A percentile compares a stretch with the other conserved stretches of the same genome.
These are phyloP conservation scores for Hydnomerulius pinastri DNA, from an alignment of 768 basidiomycete genomes.

Conservation along the genomic window DNA sequence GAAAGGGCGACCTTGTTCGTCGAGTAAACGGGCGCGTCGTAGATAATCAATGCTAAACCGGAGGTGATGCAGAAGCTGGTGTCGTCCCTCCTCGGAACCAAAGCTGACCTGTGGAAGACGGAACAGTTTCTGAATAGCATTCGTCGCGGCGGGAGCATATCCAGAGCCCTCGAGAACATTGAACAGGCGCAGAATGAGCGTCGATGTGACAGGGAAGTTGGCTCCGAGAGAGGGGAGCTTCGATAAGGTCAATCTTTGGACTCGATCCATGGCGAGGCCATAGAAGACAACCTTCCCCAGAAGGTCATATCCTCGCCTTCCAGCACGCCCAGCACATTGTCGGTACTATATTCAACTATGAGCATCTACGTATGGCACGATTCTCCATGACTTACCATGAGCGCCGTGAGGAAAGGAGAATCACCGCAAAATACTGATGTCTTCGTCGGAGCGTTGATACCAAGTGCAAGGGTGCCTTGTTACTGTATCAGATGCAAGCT, in stretches of 20 bases:
- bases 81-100: constrained; percentile 51
- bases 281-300: constrained; percentile 75
- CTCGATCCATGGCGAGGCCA: constrained; percentile 61
- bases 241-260: constrained; percentile 65
- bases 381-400: constrained; percentile 46
- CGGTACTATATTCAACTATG: constrained; percentile 49
- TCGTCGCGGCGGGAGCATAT: constrained; percentile 46
- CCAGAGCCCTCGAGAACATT: constrained; percentile 65
- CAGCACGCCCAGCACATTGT: constrained; percentile 74
- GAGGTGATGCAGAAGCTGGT: constrained; percentile 64
- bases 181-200: constrained; percentile 63
- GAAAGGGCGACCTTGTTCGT: constrained; percentile 54
- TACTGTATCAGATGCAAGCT: neutral
- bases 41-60: constrained; percentile 75
- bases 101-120: constrained; percentile 61
- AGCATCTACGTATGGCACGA: constrained; percentile 4
- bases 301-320: constrained; percentile 69
- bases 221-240: constrained; percentile 62
- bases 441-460: constrained; percentile 74
- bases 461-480: constrained; percentile 66
- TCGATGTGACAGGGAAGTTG: constrained; percentile 67
- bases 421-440: constrained; percentile 66
- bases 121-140: constrained; percentile 54
- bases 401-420: constrained; percentile 59
- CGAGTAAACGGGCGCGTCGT: constrained; percentile 55